Base-by-base conservation (phyloP, 2,329 filamentous ascomycete genomes). In the Phoma herbarum region DNA sequence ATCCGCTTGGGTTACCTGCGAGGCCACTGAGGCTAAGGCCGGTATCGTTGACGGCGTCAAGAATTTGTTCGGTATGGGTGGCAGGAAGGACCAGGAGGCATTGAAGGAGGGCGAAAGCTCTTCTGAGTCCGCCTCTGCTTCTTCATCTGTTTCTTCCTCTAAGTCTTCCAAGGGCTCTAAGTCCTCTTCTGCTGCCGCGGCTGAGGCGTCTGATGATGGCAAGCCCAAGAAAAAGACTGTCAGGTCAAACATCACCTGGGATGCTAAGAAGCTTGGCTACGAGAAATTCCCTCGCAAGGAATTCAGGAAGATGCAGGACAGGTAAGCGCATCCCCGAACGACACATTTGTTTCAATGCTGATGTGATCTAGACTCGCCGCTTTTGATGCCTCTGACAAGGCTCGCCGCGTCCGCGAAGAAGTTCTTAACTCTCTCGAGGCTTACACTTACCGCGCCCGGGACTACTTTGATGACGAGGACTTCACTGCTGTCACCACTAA, bases 31-130 rank as follows among this genome's bases (percentile, higher is more conserved):
- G 45, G 87, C 87, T 77, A 92, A 93, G 75, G 91, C 91, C 63
- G 88, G 90, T 50, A 86, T 98, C 47, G 91, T 97, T 46, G 94
- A 97, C 72, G 93, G 92, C 42, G 92, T 98, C 65, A 99, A 99
- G 84, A 96, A 93, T 64, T 86, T 97, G 62, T 96, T 99, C 73
- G 95, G 95, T 6, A 93, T 98, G 74, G 95, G 94, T 25, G 91
- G 91, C 71, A 92, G 92, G 80, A 96, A 96, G 63, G 91, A 94
- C 55, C 90, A 97, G 78, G 84, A 85, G 62, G 81, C 85, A 8
- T 73, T 97, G 31, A 84, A 86, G 59, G 90, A 89, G 47, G 76
- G 65, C 29, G 75, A 76, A 51, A 71, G 67, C 59, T 66, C 70
- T 62, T 71, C 70, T 20, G 74, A 75, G 44, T 84, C 85, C 12